Percentiles rank a stretch among this genome's conserved stretches.
These are phyloP conservation scores for Skeletonema marinoi DNA, from an alignment of 108 stramenopile genomes.

Conservation along the genomic window DNA sequence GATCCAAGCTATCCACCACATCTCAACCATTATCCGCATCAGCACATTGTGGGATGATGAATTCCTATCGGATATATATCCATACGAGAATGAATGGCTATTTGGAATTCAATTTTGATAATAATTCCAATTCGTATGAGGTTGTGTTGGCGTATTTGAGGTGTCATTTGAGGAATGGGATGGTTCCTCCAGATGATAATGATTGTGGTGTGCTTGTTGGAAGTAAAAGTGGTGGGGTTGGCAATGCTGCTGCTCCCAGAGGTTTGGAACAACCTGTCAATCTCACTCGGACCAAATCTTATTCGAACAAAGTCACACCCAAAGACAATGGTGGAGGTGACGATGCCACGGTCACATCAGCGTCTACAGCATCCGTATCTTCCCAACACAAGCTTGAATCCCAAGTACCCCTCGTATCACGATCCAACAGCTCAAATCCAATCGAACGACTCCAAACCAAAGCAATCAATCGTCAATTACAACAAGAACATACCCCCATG, in stretches of 20 bases:
- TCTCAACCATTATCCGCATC: neutral
- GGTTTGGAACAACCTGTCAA: neutral
- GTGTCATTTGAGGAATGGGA: conserved; percentile 11
- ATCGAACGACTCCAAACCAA: conserved; percentile 42
- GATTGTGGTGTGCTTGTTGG: neutral
- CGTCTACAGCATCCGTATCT: neutral
- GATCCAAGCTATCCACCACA: neutral
- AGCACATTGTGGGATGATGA: neutral
- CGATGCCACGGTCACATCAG: neutral
- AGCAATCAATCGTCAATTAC: conserved; percentile 31
- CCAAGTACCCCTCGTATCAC: neutral
- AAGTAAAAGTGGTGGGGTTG: neutral
- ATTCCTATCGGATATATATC: conserved; percentile 1
- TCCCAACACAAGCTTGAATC: neutral
- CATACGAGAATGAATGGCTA: neutral
- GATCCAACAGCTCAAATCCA: conserved; percentile 8
- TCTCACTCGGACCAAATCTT: neutral
- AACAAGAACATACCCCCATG: conserved; percentile 26
- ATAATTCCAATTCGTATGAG: conserved; percentile 28
- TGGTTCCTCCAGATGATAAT: neutral
- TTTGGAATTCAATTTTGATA: conserved; percentile 23
- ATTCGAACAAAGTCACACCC: neutral
- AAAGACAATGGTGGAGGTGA: neutral
- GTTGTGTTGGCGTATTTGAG: conserved; percentile 18
- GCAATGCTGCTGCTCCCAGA: too few relatives aligned